Conservation (phyloP, 148 eudicot species). For the Rhododendron williamsianum region DNA sequence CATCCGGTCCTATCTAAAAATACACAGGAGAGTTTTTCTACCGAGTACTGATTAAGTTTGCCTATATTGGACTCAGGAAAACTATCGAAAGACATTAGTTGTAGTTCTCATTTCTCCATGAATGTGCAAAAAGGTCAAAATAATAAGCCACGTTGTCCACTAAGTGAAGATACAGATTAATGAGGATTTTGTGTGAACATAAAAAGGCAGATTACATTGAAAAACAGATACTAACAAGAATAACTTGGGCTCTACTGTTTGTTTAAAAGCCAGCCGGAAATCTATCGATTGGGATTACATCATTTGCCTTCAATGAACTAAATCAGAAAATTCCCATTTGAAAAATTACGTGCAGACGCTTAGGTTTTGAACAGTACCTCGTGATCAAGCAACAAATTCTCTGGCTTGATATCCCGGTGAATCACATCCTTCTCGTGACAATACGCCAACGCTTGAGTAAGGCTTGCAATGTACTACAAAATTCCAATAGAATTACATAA, state of each 20-base stretch:
- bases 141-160: not conserved
- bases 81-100: not conserved
- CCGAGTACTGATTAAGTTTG: not conserved
- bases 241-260: not conserved
- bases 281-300: not conserved
- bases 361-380: conserved; percentile 42
- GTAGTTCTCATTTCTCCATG: not conserved
- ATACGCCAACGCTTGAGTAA: conserved; percentile 72
- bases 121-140: not conserved
- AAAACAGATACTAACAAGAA: not conserved
- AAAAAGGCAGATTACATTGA: not conserved
- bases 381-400: conserved; percentile 85
- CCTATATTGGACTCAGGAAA: not conserved
- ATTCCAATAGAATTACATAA: conserved; percentile 7
- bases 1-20: not conserved
- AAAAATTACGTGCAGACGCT: not conserved
- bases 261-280: not conserved
- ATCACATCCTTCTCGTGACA: conserved; percentile 87
- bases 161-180: not conserved
- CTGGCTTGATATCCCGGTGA: conserved; percentile 94
- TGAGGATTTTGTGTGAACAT: not conserved
- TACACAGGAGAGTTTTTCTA: not conserved
- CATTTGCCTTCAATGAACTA: not conserved
- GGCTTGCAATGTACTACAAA: conserved; percentile 69
- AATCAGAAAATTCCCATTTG: not conserved